Base-by-base conservation (phyloP, 2,329 filamentous ascomycete species). In the Pestalotiopsis sp. region DNA sequence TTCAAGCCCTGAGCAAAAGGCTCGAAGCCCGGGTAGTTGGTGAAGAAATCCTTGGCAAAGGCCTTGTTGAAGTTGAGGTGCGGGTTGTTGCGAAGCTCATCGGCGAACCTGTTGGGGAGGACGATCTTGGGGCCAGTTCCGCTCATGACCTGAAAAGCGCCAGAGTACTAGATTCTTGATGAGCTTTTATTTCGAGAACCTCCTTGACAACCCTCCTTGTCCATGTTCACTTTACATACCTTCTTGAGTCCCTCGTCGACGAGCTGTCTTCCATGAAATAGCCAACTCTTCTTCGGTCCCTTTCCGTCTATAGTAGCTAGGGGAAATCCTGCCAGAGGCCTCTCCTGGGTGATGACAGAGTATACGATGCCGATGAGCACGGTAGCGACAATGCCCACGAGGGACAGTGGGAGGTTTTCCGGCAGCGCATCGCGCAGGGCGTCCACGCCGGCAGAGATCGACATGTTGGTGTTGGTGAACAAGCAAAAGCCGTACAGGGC, bases 1-100 rank as follows among this genome's bases (percentile, higher is more conserved):
- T 60, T 62, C 2, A 78, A 41, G 4, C 74, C 72, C 36, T 73
- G 71, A 23, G 72, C 74, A 31, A 72, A 72, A 36, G 72, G 73
- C 39, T 80, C 75, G 65, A 80, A 80, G 4, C 78, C 79, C 4
- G 77, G 77, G 49, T 79, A 80, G 9, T 75, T 71, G 3, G 75
- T 67, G 69, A 77, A 76, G 68, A 80, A 80, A 67, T 80, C 78
- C 78, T 76, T 78, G n/a, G 71, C 66, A 59, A 82, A 80, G 6
- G 78, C 77, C 57, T 75, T 76, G 56, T 76, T 70, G 63, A 81
- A 80, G 69, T 76, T 73, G 60, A 81, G 70, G 20, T 71, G 69
- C 1, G 77, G 76, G 36, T 78, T 72, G 71, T 78, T 81, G 59
- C 78, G 78, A 20, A 80, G 69, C 71, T 81, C 80, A 25, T 81